Conservation (phyloP, 2,329 filamentous ascomycete species). For the Hypoxylon sp. region DNA sequence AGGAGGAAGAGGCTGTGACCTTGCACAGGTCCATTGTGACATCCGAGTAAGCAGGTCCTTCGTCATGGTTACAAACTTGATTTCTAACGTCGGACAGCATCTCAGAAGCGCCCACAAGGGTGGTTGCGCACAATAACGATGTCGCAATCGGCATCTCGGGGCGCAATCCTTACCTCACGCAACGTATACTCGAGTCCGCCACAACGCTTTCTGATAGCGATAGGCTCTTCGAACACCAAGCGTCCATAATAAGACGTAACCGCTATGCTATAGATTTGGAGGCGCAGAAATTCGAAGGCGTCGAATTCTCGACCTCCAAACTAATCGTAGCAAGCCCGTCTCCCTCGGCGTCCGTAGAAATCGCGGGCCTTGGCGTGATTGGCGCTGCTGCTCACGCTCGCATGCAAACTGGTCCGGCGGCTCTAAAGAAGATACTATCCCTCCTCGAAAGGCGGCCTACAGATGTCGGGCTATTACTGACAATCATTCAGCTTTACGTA, state of each 20-base stretch:
- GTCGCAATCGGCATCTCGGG: conserved; percentile 51
- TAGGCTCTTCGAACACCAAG: conserved; percentile 77
- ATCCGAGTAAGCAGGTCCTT: conserved; percentile 60
- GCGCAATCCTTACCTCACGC: conserved; percentile 72
- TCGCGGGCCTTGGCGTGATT: conserved; percentile 56
- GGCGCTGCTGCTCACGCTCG: conserved; percentile 78
- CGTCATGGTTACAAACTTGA: neutral
- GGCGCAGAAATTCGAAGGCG: conserved; percentile 72
- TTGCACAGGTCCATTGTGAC: conserved; percentile 69
- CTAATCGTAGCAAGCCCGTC: conserved; percentile 46
- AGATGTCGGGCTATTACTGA: conserved; percentile 82
- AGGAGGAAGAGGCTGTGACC: conserved; percentile 68
- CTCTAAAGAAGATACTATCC: conserved; percentile 73
- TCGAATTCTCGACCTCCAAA: conserved; percentile 57
- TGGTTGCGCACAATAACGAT: conserved; percentile 72
- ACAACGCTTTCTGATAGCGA: conserved; percentile 63
- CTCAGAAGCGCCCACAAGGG: conserved; percentile 70
- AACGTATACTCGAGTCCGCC: conserved; percentile 66
- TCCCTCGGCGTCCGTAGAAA: conserved; percentile 44
- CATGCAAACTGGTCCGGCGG: conserved; percentile 68
- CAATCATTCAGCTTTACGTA: conserved; percentile 82
- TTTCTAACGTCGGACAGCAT: conserved; percentile 55
- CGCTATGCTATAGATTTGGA: conserved; percentile 69
- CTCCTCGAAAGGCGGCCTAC: conserved; percentile 76
- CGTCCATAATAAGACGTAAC: conserved; percentile 67